Evolutionary conservation across 2,329 filamentous ascomycete genomes (phyloP).

Genomic region (Aspergillus neoniger): DNA sequence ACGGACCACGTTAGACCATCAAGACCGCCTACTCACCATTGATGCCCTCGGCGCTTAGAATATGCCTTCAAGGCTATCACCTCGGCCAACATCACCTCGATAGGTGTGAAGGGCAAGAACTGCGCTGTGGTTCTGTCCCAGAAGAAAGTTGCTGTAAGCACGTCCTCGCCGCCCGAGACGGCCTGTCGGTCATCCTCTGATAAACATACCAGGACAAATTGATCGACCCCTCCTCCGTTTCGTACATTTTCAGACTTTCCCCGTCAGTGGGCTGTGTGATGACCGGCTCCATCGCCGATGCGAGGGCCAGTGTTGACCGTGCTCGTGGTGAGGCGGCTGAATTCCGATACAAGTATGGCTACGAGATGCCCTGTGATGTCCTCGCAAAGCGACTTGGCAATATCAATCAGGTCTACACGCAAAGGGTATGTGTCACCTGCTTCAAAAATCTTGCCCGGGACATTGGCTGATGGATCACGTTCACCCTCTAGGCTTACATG

Average conservation of each 20-base stretch:
- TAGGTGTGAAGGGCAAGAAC: slow-evolving; percentile 93
- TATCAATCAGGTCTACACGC: slow-evolving; percentile 99
- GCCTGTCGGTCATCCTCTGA: slow-evolving; percentile 19
- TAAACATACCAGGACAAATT: slow-evolving; percentile 77
- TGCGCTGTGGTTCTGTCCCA: slow-evolving; percentile 97
- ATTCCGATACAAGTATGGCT: slow-evolving; percentile 97
- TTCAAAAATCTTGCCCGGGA: background rate
- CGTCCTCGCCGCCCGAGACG: background rate
- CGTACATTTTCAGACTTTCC: slow-evolving; percentile 96
- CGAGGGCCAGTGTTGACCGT: slow-evolving; percentile 86
- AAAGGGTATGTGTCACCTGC: slow-evolving; percentile 65
- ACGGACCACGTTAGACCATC: background rate
- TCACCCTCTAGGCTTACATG: slow-evolving; percentile 79
- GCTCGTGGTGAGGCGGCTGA: slow-evolving; percentile 95
- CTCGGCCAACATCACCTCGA: slow-evolving; percentile 96
- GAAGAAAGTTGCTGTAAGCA: slow-evolving; percentile 96
- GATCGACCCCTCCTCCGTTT: slow-evolving; percentile 94
- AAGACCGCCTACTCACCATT: slow-evolving; percentile 24
- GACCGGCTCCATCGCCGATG: slow-evolving; percentile 97
- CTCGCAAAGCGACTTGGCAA: slow-evolving; percentile 96
- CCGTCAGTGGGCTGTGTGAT: slow-evolving; percentile 97
- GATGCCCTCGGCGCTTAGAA: slow-evolving; percentile 60
- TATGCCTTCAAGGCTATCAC: slow-evolving; percentile 99
- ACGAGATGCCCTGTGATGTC: slow-evolving; percentile 99
- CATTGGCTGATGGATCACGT: slow-evolving; percentile 5